phyloP scores from a whole-genome alignment of 2,329 filamentous ascomycete species.

The Fusarium chuoi region DNA sequence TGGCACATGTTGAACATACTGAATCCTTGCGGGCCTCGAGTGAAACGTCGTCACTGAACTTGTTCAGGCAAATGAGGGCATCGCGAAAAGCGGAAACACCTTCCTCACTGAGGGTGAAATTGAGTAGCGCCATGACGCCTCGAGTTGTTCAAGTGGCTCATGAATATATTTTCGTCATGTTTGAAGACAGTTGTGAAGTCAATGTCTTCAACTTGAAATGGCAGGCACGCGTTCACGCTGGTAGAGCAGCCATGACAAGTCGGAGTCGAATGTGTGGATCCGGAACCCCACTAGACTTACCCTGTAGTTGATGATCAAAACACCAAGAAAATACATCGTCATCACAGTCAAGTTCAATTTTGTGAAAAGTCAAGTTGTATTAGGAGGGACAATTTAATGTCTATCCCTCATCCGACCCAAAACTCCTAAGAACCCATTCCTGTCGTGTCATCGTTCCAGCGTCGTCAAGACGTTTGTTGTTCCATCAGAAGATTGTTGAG shows the following conservation, averaged over 20 bases:
- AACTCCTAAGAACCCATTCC: constrained; percentile 21
- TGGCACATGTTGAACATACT: constrained; percentile 52
- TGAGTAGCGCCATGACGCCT: constrained; percentile 67
- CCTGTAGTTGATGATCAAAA: constrained; percentile 4
- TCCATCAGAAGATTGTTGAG: neutral
- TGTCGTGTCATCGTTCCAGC: constrained; percentile 19
- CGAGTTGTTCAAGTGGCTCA: neutral
- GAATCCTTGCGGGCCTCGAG: constrained; percentile 77
- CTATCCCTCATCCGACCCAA: neutral
- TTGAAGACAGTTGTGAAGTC: neutral
- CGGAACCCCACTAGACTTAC: neutral
- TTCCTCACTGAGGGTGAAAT: constrained; percentile 79
- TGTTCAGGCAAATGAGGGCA: constrained; percentile 76
- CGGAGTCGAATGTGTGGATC: constrained; percentile 3
- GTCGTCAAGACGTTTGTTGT: neutral
- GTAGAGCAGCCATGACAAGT: neutral
- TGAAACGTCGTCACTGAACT: constrained; percentile 83
- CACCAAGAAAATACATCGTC: neutral
- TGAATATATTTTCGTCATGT: neutral
- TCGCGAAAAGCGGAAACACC: constrained; percentile 77
- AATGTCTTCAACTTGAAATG: neutral
- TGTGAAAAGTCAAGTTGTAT: constrained; percentile 1
- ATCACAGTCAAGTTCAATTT: neutral
- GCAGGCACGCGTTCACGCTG: neutral
- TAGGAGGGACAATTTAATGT: constrained; percentile 4